Evolutionary conservation across 208 protist species (phyloP), one percentile per base, ranked within the genome.

Genomic region (Leishmania tropica): DNA sequence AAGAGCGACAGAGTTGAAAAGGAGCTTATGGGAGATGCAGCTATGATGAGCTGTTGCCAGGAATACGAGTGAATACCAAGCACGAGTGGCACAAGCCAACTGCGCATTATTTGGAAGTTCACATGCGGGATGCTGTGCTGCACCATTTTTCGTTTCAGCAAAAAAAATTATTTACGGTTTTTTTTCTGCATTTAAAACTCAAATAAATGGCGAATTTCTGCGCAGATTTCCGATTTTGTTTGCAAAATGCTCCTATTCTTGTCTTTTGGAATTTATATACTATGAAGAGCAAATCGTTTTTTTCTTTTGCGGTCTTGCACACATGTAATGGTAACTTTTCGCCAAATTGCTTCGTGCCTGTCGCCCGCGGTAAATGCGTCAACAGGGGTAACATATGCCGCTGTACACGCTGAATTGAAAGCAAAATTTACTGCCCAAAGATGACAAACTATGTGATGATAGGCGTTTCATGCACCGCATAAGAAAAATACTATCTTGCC

Each of bases 401-500:
- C 64, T 8, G 11, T 24, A 31, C 35, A 13, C 21, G 40, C 67
- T 5, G 24, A 31, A 42, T 72, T 15, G 24, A 74, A 45, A 47
- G 13, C 21, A 37, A 24, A 0, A 31, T 51, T 13, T 47, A 10
- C 54, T 74, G 54, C 28, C 4, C 13, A 19, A 21, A n/a, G 7
- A 15, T 28, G 2, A 4, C 31, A 13, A 47, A n/a, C 31, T n/a
- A 47, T 72, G 19, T 24, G 48, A 0, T 72, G 2, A 28, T 42
- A 48, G 8, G 19, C 3, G 31, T 21, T 56, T 3, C 2, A 19
- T 13, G 24, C 47, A 62, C 35, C 6, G 24, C 68, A 81, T 19
- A 84, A 77, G 75, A 60, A 48, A 70, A 80, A 10, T 75, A 60
- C 1, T 78, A 5, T 64, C 28, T n/a, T 68, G 6, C 3, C 54